Evolutionary conservation across 768 basidiomycete genomes (phyloP).

Genomic region (Mycena kentingensis): DNA sequence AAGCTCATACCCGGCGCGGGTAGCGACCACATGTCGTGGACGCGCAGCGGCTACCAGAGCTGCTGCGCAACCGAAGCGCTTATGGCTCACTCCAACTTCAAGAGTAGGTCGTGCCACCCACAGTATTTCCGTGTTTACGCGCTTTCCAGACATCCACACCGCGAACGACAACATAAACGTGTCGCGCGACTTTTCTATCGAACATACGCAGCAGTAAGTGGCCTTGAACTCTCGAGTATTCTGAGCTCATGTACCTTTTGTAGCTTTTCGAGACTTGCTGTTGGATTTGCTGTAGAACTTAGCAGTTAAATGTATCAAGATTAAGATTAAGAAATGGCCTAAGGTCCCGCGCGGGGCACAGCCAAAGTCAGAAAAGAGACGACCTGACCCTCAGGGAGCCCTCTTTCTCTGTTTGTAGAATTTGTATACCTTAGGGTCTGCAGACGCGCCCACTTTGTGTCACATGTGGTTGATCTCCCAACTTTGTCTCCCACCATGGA

Average conservation of each 20-base stretch:
- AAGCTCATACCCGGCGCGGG: slow-evolving; percentile 9
- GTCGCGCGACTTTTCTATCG: slow-evolving; percentile 39
- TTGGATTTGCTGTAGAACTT: slow-evolving; percentile 23
- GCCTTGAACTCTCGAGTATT: neutral
- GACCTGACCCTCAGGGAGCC: too few species aligned
- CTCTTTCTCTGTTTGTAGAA: too few species aligned
- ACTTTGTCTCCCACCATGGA: too few species aligned
- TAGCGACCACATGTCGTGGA: slow-evolving; percentile 32
- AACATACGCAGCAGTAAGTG: slow-evolving; percentile 28
- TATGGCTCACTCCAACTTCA: slow-evolving; percentile 25
- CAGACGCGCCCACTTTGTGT: too few species aligned
- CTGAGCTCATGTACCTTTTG: neutral
- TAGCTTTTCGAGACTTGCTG: slow-evolving; percentile 20
- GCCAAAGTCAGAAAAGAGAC: too few species aligned
- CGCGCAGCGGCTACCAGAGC: slow-evolving; percentile 25
- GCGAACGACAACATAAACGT: slow-evolving; percentile 25
- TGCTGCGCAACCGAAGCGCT: slow-evolving; percentile 28
- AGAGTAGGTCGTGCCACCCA: slow-evolving; percentile 16
- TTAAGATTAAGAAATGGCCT: too few species aligned
- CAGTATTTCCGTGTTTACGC: neutral
- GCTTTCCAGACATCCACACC: slow-evolving; percentile 29
- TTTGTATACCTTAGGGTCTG: too few species aligned
- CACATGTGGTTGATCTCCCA: too few species aligned
- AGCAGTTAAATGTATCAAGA: slow-evolving; percentile 6
- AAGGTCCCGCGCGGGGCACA: too few species aligned